Conservation (phyloP, 768 basidiomycete species). For the Trametes sanguinea region DNA sequence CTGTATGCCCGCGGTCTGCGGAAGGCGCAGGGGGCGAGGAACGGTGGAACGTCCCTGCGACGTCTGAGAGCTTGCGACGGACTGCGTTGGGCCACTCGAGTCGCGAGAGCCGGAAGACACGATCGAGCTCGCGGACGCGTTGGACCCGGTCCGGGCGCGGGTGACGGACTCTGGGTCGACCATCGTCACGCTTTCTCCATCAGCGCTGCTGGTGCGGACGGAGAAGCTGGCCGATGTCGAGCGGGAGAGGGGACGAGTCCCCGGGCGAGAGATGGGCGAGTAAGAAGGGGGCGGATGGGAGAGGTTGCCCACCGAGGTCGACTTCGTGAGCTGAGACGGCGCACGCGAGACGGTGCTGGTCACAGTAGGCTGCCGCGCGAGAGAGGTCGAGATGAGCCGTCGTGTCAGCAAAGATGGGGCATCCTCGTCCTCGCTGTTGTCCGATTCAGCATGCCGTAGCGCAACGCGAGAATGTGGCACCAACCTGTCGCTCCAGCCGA, state of each 20-base stretch:
- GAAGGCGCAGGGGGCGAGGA: conserved; percentile 31
- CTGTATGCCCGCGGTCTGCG: conserved; percentile 19
- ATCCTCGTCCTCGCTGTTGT: conserved; percentile 43
- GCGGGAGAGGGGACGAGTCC: conserved; percentile 11
- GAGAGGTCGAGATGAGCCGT: conserved; percentile 36
- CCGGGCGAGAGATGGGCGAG: conserved; percentile 10
- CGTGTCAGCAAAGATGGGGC: conserved; percentile 42
- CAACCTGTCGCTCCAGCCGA: conserved; percentile 46
- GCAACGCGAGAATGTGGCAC: not conserved
- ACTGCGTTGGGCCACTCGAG: conserved; percentile 15
- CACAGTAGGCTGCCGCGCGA: conserved; percentile 30
- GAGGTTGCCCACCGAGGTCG: conserved; percentile 13
- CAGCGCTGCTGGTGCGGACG: conserved; percentile 6
- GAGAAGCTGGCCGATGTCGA: conserved; percentile 20
- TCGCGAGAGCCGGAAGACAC: conserved; percentile 19
- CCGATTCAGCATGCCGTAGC: not conserved
- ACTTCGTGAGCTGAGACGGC: conserved; percentile 14
- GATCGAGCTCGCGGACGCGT: conserved; percentile 18
- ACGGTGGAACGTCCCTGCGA: conserved; percentile 9
- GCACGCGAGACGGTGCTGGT: conserved; percentile 11
- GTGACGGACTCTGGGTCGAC: conserved; percentile 1
- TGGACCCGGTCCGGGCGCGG: conserved; percentile 17
- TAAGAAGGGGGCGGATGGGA: conserved; percentile 12
- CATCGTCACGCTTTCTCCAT: conserved; percentile 13
- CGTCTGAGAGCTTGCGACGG: conserved; percentile 16